Base-by-base conservation (phyloP, 1,284 basidiomycete species). In the Trichosporon coremiiforme region DNA sequence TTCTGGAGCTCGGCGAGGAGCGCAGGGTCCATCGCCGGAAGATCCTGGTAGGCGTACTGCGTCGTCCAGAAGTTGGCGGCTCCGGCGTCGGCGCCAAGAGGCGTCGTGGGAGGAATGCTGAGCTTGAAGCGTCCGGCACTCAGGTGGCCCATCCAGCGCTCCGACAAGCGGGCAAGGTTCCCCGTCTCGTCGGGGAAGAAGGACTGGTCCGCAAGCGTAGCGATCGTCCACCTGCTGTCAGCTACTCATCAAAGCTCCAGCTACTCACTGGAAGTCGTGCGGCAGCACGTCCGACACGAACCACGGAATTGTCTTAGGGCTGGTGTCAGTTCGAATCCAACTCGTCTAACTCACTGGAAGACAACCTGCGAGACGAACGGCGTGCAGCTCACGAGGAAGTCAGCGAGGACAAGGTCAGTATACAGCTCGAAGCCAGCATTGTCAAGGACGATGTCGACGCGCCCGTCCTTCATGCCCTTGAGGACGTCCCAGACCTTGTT, bases 341-440 rank as follows among this genome's bases (percentile, higher is more conserved):
- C 4, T 0, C 4, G 57, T 0, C 9, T 22, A 20, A 85, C 91
- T 70, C 74, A 95, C 94, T 97, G 95, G 85, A 97, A 96, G 66
- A 93, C 89, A 17, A 95, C 90, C 76, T 88, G 87, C 8, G 87
- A 87, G 64, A 93, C 89, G 78, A 91, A 90, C 1, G 93, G 91
- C 0, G 94, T 95, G 77, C 90, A 89, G 0, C 92, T 92, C 20
- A 97, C 87, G 36, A 98, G 84, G 80, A 97, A 98, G 80, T 99
- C 96, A 45, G 95, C 96, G 73, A 99, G 90, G 22, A 98, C 89
- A 36, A 98, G 85, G 79, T 98, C 97, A 1, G 95, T 97, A 82
- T 93, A 95, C 15, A 98, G 90, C 86, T 98, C 95, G 74, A 98
- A 98, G 1, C 94, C 93, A 77, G 92, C 89, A 79, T 98, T 98